Evolutionary conservation across 805 yeast species (phyloP).

Genomic region (Ogataea angusta): DNA sequence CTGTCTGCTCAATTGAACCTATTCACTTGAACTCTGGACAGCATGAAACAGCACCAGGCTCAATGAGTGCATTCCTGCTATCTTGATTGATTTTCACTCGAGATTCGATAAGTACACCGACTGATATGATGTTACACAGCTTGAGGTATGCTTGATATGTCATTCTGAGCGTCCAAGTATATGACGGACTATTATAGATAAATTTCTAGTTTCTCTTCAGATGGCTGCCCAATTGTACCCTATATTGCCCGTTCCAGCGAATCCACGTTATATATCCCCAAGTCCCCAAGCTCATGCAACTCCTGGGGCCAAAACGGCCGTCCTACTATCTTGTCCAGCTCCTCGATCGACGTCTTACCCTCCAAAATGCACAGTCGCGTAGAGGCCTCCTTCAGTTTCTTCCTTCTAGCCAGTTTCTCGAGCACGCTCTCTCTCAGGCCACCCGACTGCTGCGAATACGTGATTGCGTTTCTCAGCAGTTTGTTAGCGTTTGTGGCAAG

Average conservation of each 20-base stretch:
- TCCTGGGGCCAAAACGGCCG: conserved; percentile 28
- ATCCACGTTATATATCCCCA: conserved; percentile 8
- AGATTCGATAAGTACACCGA: too few relatives aligned
- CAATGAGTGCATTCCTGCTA: too few relatives aligned
- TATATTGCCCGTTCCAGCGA: background rate
- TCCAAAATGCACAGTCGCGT: conserved; percentile 45
- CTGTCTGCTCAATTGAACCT: too few relatives aligned
- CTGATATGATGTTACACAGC: too few relatives aligned
- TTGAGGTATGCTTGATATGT: too few relatives aligned
- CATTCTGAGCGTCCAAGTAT: too few relatives aligned
- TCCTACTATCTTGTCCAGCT: conserved; percentile 28
- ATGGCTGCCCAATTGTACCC: too few relatives aligned
- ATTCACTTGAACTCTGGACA: too few relatives aligned
- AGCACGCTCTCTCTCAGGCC: conserved; percentile 47
- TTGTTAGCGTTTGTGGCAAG: conserved; percentile 40
- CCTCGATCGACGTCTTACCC: conserved; percentile 29
- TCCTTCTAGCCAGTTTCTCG: conserved; percentile 42
- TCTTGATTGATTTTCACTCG: too few relatives aligned
- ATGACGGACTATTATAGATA: too few relatives aligned
- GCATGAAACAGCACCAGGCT: too few relatives aligned
- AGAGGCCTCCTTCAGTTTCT: conserved; percentile 43
- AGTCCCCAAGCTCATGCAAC: conserved; percentile 22
- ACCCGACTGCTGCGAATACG: conserved; percentile 43
- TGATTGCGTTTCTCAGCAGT: conserved; percentile 45
- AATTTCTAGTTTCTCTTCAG: too few relatives aligned